phyloP scores from a whole-genome alignment of 2,329 filamentous ascomycete species.

The Apiospora koreana region DNA sequence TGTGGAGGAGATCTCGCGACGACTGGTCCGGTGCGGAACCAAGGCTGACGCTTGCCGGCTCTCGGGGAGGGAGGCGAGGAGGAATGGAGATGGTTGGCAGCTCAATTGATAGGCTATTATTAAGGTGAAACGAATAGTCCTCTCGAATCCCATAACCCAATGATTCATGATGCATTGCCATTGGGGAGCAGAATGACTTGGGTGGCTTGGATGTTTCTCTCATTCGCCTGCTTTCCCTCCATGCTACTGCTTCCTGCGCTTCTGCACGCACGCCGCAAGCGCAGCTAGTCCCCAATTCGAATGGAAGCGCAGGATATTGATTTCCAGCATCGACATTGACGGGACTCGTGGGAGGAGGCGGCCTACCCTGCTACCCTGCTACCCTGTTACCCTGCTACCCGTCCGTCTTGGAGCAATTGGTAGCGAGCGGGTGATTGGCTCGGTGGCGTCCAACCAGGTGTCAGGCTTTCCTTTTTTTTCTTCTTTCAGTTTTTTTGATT shows the following conservation, averaged over 20 bases:
- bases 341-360: too few relatives aligned
- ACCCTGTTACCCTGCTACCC: too few relatives aligned
- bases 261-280: not conserved
- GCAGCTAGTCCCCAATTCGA: not conserved
- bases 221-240: too few relatives aligned
- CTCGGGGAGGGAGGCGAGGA: not conserved
- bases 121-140: too few relatives aligned
- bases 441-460: not conserved
- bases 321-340: too few relatives aligned
- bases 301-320: not conserved
- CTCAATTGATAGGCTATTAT: not conserved
- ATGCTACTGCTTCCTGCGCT: not conserved
- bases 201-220: too few relatives aligned
- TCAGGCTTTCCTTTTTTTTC: too few relatives aligned
- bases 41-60: not conserved
- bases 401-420: not conserved
- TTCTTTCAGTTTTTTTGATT: not conserved
- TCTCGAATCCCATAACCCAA: too few relatives aligned
- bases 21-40: not conserved
- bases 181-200: not conserved
- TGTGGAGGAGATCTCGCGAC: not conserved
- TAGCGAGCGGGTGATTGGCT: not conserved
- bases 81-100: not conserved
- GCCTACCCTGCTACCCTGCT: too few relatives aligned
- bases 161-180: not conserved